A percentile compares a stretch with the other conserved stretches of the same genome.
Evolutionary conservation across 108 stramenopile genomes (phyloP).

Genomic region (Pelagomonas calceolata): DNA sequence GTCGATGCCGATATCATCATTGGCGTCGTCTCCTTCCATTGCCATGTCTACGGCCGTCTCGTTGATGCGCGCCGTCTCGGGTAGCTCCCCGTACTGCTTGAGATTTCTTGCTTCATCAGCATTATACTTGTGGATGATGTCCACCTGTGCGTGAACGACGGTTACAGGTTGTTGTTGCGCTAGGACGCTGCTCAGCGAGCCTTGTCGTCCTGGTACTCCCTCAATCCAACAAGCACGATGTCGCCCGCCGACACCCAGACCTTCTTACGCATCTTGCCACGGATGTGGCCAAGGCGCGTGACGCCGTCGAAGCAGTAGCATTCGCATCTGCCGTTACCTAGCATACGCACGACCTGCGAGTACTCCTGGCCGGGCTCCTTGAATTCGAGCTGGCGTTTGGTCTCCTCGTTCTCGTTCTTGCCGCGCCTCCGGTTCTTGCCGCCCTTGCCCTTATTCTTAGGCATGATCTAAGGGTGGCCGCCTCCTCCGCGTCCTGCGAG

Average conservation of each 20-base stretch:
- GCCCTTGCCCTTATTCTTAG: conserved; percentile 81
- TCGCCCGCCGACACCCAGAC: conserved; percentile 94
- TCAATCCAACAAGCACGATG: conserved; percentile 89
- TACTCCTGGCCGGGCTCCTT: conserved; percentile 79
- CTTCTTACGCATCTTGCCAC: conserved; percentile 99
- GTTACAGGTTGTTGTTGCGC: no score
- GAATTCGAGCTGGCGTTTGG: conserved; percentile 97
- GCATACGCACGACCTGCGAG: conserved; percentile 89
- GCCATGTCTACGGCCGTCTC: conserved; percentile 97
- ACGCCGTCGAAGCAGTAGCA: conserved; percentile 98
- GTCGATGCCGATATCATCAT: conserved; percentile 84
- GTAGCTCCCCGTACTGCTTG: conserved; percentile 97
- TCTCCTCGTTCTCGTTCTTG: conserved; percentile 97
- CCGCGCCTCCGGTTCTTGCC: conserved; percentile 97
- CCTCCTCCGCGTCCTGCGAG: no score
- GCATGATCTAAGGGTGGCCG: conserved; percentile 10
- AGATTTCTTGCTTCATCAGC: conserved; percentile 98
- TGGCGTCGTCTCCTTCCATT: conserved; percentile 85
- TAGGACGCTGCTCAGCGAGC: no score
- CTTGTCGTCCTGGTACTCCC: conserved; percentile 99
- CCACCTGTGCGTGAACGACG: no score
- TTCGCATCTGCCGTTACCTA: conserved; percentile 95
- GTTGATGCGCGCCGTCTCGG: conserved; percentile 95
- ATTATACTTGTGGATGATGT: conserved; percentile 97
- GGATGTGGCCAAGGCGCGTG: conserved; percentile 92